phyloP scores from a whole-genome alignment of 1,139 yeast genomes.

The Diutina pseudorugosa region DNA sequence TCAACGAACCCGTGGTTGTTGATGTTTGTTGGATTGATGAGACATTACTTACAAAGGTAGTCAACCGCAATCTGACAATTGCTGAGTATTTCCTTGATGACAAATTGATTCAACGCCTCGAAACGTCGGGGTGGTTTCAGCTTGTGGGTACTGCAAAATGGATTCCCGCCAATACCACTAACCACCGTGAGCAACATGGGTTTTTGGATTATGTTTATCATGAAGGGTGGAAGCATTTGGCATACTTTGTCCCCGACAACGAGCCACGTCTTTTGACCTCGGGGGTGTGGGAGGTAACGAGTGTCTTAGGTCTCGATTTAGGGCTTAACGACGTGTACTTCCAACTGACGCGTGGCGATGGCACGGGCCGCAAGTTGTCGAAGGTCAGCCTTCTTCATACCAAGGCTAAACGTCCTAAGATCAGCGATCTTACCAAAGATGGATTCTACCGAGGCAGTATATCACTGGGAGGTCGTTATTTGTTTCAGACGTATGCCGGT shows the following conservation, averaged over 20 bases:
- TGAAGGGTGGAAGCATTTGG: conserved; percentile 44
- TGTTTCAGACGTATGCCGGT: conserved; percentile 48
- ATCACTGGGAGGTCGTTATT: conserved; percentile 54
- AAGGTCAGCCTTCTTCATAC: conserved; percentile 15
- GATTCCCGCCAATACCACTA: conserved; percentile 47
- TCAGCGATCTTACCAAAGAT: conserved; percentile 42
- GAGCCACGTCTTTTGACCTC: conserved; percentile 31
- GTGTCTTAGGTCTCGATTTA: conserved; percentile 26
- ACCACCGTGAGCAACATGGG: conserved; percentile 35
- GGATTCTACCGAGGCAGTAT: conserved; percentile 65
- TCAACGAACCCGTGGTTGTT: conserved; percentile 20
- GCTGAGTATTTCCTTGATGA: neutral
- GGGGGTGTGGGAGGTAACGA: conserved; percentile 41
- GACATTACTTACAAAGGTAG: conserved; percentile 6
- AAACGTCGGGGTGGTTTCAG: conserved; percentile 55
- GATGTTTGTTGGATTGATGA: conserved; percentile 33
- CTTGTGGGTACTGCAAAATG: conserved; percentile 59
- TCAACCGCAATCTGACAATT: conserved; percentile 1
- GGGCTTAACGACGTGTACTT: conserved; percentile 32
- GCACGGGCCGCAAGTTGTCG: neutral
- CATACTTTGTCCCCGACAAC: conserved; percentile 42
- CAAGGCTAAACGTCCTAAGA: conserved; percentile 25
- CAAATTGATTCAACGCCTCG: conserved; percentile 6
- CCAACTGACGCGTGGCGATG: conserved; percentile 4
- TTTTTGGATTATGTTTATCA: conserved; percentile 42